Percentiles rank a stretch among this genome's conserved stretches.
Evolutionary conservation across 805 yeast species (phyloP).

Genomic region (Yarrowia deformans): DNA sequence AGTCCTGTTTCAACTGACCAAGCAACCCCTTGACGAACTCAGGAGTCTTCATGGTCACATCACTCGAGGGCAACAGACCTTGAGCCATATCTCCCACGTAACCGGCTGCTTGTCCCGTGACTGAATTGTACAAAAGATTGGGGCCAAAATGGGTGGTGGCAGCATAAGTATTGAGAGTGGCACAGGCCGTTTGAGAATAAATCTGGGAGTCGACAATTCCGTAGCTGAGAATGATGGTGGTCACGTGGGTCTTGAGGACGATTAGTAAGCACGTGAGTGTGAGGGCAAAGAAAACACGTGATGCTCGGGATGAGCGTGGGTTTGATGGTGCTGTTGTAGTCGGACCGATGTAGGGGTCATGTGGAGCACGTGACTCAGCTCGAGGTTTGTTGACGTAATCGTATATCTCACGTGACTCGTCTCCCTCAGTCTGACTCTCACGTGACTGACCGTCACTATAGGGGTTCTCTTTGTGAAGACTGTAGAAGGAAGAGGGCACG

Average conservation of each 20-base stretch:
- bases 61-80: neutral
- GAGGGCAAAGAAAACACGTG: neutral
- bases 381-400: too few species aligned
- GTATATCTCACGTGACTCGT: too few species aligned
- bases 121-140: conserved; percentile 10
- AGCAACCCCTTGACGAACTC: neutral
- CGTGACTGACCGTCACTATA: neutral
- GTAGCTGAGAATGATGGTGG: conserved; percentile 21
- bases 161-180: conserved; percentile 29
- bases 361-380: conserved; percentile 6
- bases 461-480: conserved; percentile 14
- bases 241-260: conserved; percentile 22
- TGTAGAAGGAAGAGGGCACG: conserved; percentile 13
- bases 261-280: conserved; percentile 4
- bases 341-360: too few species aligned
- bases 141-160: conserved; percentile 31
- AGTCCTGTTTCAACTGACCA: conserved; percentile 4
- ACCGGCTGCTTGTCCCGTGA: conserved; percentile 22
- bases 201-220: conserved; percentile 13
- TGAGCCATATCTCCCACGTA: conserved; percentile 3
- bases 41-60: conserved; percentile 2
- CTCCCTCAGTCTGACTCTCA: too few species aligned
- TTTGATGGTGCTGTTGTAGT: neutral
- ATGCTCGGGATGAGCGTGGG: neutral
- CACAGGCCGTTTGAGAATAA: conserved; percentile 23